Conservation (phyloP, 73 alveolate genomes). For the Paramecium biaurelia region DNA sequence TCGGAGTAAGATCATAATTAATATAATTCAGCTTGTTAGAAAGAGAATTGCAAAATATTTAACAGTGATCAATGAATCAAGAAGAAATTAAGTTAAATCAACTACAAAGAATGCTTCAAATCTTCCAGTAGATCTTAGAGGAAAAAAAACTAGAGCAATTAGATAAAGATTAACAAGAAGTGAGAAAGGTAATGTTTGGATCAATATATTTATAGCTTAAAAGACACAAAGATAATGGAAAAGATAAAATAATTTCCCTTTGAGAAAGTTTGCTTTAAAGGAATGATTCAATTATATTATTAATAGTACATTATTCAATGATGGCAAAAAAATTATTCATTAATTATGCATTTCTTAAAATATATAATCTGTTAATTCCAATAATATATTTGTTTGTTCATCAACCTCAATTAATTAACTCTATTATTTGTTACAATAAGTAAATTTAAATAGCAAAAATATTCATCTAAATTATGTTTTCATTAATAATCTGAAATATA, state of each 20-base stretch:
- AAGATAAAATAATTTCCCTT: not conserved
- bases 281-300: not conserved
- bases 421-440: not conserved
- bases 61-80: conserved; percentile 2
- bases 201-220: not conserved
- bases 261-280: conserved; percentile 40
- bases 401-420: not conserved
- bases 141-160: conserved; percentile 2
- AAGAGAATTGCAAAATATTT: conserved; percentile 28
- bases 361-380: not conserved
- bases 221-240: conserved; percentile 31
- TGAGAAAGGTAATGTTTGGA: not conserved
- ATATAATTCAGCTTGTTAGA: not conserved
- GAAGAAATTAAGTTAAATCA: not conserved
- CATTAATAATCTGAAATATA: too few species aligned
- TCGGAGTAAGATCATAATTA: not conserved
- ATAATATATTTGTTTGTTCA: not conserved
- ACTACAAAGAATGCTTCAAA: not conserved
- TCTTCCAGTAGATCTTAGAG: conserved; percentile 17
- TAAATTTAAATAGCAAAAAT: too few species aligned
- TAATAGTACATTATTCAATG: not conserved
- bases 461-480: too few species aligned
- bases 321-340: not conserved
- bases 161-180: conserved; percentile 19
- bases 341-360: not conserved